Evolutionary conservation across 2,329 filamentous ascomycete genomes (phyloP).

Genomic region (Xylaria digitata): DNA sequence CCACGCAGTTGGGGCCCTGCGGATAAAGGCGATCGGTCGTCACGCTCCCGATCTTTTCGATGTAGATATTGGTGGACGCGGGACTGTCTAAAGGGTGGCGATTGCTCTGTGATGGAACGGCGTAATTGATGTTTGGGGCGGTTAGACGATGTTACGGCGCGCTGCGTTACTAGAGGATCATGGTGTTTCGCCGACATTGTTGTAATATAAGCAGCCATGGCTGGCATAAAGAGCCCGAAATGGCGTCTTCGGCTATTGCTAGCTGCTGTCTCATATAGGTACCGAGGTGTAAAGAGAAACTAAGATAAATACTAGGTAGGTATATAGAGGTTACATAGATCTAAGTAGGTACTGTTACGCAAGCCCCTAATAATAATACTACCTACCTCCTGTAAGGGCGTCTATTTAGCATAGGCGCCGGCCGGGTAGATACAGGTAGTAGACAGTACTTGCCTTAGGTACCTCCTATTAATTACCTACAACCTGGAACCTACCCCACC

Average conservation of each 20-base stretch:
- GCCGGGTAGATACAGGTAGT: background rate
- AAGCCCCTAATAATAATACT: slow-evolving; percentile 27
- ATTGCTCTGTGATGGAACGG: slow-evolving; percentile 66
- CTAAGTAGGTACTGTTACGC: slow-evolving; percentile 2
- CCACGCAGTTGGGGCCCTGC: slow-evolving; percentile 50
- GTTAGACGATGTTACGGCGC: slow-evolving; percentile 50
- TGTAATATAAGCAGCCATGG: slow-evolving; percentile 26
- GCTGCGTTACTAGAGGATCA: slow-evolving; percentile 46
- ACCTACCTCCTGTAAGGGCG: background rate
- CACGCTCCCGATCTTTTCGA: slow-evolving; percentile 51
- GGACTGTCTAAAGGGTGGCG: slow-evolving; percentile 56
- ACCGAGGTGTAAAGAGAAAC: slow-evolving; percentile 1
- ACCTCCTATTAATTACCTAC: background rate
- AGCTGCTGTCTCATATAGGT: slow-evolving; percentile 21
- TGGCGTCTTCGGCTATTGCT: slow-evolving; percentile 16
- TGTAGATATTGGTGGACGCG: slow-evolving; percentile 54
- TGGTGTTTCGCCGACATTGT: slow-evolving; percentile 51
- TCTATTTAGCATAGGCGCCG: background rate
- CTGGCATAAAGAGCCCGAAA: slow-evolving; percentile 23
- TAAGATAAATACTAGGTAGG: too few species aligned
- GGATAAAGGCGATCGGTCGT: slow-evolving; percentile 48
- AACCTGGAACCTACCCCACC: slow-evolving; percentile 5
- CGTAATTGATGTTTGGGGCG: slow-evolving; percentile 64
- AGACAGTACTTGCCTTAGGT: too few species aligned
- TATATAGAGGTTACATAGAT: background rate